Base-by-base conservation (phyloP, 352 stramenopile genomes). In the Phytopythium helicoides region DNA sequence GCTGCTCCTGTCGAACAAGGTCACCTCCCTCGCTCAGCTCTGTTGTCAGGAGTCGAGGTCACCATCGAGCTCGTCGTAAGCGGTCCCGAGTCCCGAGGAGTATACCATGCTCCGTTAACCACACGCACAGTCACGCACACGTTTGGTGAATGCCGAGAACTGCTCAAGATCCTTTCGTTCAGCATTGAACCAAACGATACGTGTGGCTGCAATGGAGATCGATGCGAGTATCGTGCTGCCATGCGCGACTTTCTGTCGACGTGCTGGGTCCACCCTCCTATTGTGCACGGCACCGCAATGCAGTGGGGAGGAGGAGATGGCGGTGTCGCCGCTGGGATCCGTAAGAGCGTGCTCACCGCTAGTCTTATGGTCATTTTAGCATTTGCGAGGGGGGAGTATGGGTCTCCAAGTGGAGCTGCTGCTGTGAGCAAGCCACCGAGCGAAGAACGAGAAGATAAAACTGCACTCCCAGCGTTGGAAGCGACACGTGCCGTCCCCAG, bases 221-320 rank as follows among this genome's bases (percentile, higher is more conserved):
- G 6, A 16, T 48, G 42, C 25, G 23, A 15, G 23, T 48, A 19
- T 11, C 42, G 42, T n/a, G 16, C 18, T 3, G 21, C 31, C 3
- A 48, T 37, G 42, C 42, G 42, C 14, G 25, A 16, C 22, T 48
- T 48, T 23, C 23, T 48, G 23, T 16, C 31, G 23, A 48, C 42
- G 5, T 48, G 42, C 42, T 48, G 42, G 42, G 42, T 48, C 5
- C 42, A 48, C 15, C 42, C 42, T 21, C 42, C 42, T 1, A 28
- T 48, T 5, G 23, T 48, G 11, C 42, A 48, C 25, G 42, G 42
- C 42, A 48, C 25, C 23, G 35, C 42, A 28, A 48, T 48, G 42
- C 1, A 37, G 42, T 48, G 42, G 42, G 42, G 42, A 21, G 42
- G 42, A 25, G 42, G 42, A 12, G 42, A 37, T 15, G 42, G 42